phyloP scores from a whole-genome alignment of 345 rosid genomes.

The Citropsis articulata region DNA sequence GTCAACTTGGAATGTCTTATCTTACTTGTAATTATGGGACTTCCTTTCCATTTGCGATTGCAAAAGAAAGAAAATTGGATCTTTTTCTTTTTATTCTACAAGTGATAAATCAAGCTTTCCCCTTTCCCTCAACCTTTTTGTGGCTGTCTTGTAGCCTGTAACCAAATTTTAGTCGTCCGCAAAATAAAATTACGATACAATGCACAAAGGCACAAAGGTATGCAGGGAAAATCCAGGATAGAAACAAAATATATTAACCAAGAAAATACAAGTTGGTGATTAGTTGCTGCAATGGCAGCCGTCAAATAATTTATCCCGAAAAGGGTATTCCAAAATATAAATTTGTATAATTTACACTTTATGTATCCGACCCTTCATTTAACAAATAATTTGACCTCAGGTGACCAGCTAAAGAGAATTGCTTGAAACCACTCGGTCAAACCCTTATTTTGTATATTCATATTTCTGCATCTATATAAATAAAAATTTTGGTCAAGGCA shows the following conservation, averaged over 20 bases:
- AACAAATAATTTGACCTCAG: too few species aligned
- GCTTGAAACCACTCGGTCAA: too few species aligned
- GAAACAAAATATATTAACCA: too few species aligned
- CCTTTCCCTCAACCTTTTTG: constrained; percentile 1
- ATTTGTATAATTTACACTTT: too few species aligned
- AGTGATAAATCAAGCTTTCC: constrained; percentile 4
- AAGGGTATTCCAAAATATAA: too few species aligned
- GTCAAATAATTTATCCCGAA: too few species aligned
- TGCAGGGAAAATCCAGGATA: background rate
- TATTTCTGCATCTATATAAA: background rate
- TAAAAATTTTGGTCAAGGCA: background rate
- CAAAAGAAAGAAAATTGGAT: constrained; percentile 5
- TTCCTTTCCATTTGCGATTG: background rate
- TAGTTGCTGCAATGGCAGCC: too few species aligned
- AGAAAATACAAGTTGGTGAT: too few species aligned
- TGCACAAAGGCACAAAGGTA: too few species aligned
- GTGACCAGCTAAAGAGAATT: too few species aligned
- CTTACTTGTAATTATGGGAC: constrained; percentile 18
- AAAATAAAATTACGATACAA: background rate
- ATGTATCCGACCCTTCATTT: too few species aligned
- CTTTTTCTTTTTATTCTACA: constrained; percentile 2
- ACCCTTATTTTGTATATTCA: background rate
- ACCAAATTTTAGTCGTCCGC: background rate
- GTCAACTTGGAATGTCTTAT: constrained; percentile 19
- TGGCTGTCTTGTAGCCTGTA: background rate